Percentiles rank a stretch among this genome's conserved stretches.
phyloP scores from a whole-genome alignment of 2,329 filamentous ascomycete species.

The Arthrobotrys entomopaga region DNA sequence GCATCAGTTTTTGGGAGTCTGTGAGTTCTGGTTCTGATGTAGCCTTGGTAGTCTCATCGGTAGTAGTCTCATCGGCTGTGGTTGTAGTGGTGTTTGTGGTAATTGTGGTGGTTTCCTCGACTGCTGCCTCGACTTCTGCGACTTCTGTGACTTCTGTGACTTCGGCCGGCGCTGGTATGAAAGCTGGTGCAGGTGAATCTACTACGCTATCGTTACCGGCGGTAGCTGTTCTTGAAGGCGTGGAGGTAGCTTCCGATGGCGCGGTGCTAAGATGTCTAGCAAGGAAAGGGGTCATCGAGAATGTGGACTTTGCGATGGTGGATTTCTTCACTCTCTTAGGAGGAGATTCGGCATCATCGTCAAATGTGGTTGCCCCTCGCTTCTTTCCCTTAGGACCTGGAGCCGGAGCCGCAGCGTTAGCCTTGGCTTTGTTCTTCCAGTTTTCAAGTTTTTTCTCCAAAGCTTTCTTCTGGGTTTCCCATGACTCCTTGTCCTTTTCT shows the following conservation, averaged over 20 bases:
- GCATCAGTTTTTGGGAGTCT: constrained; percentile 57
- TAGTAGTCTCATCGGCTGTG: no score
- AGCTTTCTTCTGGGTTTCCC: constrained; percentile 45
- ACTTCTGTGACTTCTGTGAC: no score
- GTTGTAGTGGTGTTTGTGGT: constrained; percentile 8
- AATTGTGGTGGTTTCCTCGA: constrained; percentile 45
- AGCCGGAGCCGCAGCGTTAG: constrained; percentile 39
- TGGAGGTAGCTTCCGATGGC: constrained; percentile 61
- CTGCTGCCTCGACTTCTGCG: constrained; percentile 43
- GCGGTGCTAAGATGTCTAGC: constrained; percentile 75
- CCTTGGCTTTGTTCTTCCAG: constrained; percentile 52
- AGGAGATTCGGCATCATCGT: constrained; percentile 56
- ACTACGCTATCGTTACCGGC: constrained; percentile 22
- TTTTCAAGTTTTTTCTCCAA: constrained; percentile 56
- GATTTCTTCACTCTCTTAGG: constrained; percentile 59
- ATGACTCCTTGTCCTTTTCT: constrained; percentile 52
- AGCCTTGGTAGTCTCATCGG: no score
- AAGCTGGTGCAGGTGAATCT: constrained; percentile 34
- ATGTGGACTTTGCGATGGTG: constrained; percentile 85
- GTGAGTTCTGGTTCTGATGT: constrained; percentile 29
- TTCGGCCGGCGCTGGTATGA: not conserved
- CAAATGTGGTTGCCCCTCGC: constrained; percentile 49
- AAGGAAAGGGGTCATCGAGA: constrained; percentile 93
- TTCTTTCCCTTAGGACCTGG: constrained; percentile 51
- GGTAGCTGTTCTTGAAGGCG: constrained; percentile 26